A percentile compares a stretch with the other conserved stretches of the same genome.
phyloP scores from a whole-genome alignment of 2,329 filamentous ascomycete genomes.

The Colletotrichum somersetense region DNA sequence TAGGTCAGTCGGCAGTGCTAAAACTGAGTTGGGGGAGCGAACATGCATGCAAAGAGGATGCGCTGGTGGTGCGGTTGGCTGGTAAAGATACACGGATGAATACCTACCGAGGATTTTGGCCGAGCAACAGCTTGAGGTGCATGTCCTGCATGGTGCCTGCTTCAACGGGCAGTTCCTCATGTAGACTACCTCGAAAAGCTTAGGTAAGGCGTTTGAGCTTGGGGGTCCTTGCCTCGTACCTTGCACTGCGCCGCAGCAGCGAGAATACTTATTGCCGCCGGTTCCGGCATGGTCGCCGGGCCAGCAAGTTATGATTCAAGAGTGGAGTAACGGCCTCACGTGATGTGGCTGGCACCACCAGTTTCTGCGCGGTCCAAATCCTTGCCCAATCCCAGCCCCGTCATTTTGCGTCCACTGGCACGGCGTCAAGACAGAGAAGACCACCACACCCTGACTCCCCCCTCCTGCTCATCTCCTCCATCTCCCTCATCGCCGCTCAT shows the following conservation, averaged over 20 bases:
- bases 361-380: constrained; percentile 37
- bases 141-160: constrained; percentile 7
- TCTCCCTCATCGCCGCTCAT: constrained; percentile 41
- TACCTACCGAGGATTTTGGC: background rate
- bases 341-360: constrained; percentile 42
- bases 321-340: constrained; percentile 31
- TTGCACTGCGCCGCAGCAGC: background rate
- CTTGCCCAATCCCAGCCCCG: constrained; percentile 42
- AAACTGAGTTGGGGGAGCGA: background rate
- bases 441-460: constrained; percentile 40
- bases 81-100: constrained; percentile 1
- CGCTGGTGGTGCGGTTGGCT: background rate
- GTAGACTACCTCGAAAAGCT: constrained; percentile 1
- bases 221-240: constrained; percentile 15
- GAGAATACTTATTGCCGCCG: constrained; percentile 16
- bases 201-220: constrained; percentile 12
- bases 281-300: constrained; percentile 38
- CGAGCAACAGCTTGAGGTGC: constrained; percentile 2
- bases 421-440: constrained; percentile 38
- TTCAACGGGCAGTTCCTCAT: constrained; percentile 5
- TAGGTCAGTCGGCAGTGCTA: background rate
- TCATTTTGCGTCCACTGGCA: constrained; percentile 42
- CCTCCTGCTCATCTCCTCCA: constrained; percentile 41
- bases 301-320: constrained; percentile 22
- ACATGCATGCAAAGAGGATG: background rate